These are phyloP conservation scores for Clitopilus hobsonii DNA, from an alignment of 768 basidiomycete species.

Conservation along the genomic window DNA sequence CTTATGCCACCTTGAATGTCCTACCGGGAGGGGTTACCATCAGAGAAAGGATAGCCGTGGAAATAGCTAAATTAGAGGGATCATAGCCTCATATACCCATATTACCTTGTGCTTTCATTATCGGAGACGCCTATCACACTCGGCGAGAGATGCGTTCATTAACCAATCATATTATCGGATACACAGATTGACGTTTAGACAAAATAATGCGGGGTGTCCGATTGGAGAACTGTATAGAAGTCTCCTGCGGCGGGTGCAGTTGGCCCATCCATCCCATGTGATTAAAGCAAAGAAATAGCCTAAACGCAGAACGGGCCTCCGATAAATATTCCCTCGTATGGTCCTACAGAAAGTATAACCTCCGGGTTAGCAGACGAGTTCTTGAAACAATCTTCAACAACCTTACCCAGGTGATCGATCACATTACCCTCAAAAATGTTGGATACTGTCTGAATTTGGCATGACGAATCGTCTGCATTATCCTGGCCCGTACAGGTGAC, in stretches of 20 bases:
- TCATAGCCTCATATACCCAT: conserved; percentile 6
- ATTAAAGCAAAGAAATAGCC: background rate
- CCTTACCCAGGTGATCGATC: conserved; percentile 38
- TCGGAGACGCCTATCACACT: no score
- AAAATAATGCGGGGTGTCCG: background rate
- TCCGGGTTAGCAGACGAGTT: background rate
- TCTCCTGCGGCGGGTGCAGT: no score
- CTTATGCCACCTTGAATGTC: conserved; percentile 44
- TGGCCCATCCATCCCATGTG: background rate
- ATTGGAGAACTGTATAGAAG: no score
- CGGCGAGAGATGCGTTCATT: background rate
- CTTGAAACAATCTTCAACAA: background rate
- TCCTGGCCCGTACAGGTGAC: conserved; percentile 43
- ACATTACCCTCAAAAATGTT: conserved; percentile 36
- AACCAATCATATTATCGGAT: background rate
- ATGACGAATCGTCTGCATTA: conserved; percentile 35
- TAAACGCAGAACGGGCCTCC: conserved; percentile 29
- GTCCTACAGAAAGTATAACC: conserved; percentile 3
- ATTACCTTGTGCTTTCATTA: no score
- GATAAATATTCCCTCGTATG: conserved; percentile 34
- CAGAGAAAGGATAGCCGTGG: conserved; percentile 26
- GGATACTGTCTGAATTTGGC: conserved; percentile 42
- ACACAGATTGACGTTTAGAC: background rate
- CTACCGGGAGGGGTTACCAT: conserved; percentile 17
- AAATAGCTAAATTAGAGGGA: conserved; percentile 26